These are phyloP conservation scores for Edaphochlamys debaryana DNA, from an alignment of 139 green algal genomes.

Conservation along the genomic window DNA sequence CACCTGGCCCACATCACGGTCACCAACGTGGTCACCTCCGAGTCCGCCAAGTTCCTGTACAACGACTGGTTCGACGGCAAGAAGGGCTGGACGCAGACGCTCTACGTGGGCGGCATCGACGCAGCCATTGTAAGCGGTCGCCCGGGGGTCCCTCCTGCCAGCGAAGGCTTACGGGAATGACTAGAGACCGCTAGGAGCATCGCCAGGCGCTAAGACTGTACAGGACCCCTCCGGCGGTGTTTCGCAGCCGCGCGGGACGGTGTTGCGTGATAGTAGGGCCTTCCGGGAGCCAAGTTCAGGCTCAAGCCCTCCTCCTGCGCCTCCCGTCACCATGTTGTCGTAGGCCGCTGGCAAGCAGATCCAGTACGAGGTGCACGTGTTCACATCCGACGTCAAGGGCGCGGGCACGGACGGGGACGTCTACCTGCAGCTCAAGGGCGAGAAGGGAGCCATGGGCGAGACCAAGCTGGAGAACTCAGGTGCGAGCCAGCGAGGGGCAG, in stretches of 20 bases:
- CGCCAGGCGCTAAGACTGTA: too few relatives aligned
- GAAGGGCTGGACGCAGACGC: slow-evolving; percentile 57
- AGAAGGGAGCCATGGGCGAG: slow-evolving; percentile 57
- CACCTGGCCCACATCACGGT: slow-evolving; percentile 57
- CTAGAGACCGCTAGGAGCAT: too few relatives aligned
- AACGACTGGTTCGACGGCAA: slow-evolving; percentile 61
- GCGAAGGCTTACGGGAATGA: too few relatives aligned
- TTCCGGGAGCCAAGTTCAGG: too few relatives aligned
- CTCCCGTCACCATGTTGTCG: too few relatives aligned
- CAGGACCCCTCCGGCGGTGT: too few relatives aligned
- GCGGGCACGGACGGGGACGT: slow-evolving; percentile 67
- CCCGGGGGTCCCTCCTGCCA: neutral
- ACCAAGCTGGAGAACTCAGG: slow-evolving; percentile 45
- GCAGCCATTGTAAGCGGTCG: neutral
- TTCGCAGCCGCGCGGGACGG: too few relatives aligned
- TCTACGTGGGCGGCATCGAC: slow-evolving; percentile 29
- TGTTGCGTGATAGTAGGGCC: too few relatives aligned
- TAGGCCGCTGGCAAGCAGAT: slow-evolving; percentile 16
- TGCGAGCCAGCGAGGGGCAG: neutral
- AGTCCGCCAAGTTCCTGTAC: slow-evolving; percentile 50
- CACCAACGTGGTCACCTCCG: slow-evolving; percentile 50
- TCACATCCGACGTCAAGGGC: slow-evolving; percentile 59
- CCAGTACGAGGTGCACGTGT: slow-evolving; percentile 60
- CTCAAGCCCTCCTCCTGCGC: too few relatives aligned
- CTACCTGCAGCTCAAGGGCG: slow-evolving; percentile 38